phyloP scores from a whole-genome alignment of 352 stramenopile genomes.

The Achlya hypogyna region DNA sequence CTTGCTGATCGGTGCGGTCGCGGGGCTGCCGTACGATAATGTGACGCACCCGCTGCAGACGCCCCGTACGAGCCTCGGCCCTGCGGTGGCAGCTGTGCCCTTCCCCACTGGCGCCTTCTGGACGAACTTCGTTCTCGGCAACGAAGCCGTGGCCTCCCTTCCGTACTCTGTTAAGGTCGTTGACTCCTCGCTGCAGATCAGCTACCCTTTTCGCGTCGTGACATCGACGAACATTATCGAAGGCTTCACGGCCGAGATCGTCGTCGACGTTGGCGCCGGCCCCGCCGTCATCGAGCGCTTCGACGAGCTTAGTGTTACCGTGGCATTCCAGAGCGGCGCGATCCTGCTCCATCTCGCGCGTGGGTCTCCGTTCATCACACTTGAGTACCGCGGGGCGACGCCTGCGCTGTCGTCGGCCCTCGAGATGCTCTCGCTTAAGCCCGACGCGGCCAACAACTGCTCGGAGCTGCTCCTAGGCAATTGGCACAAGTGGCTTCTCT shows the following conservation, averaged over 20 bases:
- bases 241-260: constrained; percentile 62
- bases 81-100: constrained; percentile 5
- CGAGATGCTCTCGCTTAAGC: constrained; percentile 3
- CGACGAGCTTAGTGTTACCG: constrained; percentile 53
- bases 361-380: constrained; percentile 70
- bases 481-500: constrained; percentile 17
- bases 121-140: constrained; percentile 73
- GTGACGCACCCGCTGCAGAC: constrained; percentile 8
- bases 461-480: constrained; percentile 6
- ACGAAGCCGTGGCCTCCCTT: constrained; percentile 47
- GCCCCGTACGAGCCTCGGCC: background rate
- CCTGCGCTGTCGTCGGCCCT: constrained; percentile 40
- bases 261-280: constrained; percentile 24
- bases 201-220: constrained; percentile 75
- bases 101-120: constrained; percentile 77
- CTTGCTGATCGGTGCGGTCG: background rate
- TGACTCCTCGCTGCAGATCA: constrained; percentile 50
- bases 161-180: constrained; percentile 56
- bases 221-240: constrained; percentile 43
- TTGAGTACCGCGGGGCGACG: constrained; percentile 46
- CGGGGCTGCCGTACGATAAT: background rate
- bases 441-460: background rate
- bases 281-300: constrained; percentile 54
- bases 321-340: constrained; percentile 40
- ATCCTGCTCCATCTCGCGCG: constrained; percentile 60